Conservation (phyloP, 2,329 filamentous ascomycete genomes). For the Paradendryphiella salina region DNA sequence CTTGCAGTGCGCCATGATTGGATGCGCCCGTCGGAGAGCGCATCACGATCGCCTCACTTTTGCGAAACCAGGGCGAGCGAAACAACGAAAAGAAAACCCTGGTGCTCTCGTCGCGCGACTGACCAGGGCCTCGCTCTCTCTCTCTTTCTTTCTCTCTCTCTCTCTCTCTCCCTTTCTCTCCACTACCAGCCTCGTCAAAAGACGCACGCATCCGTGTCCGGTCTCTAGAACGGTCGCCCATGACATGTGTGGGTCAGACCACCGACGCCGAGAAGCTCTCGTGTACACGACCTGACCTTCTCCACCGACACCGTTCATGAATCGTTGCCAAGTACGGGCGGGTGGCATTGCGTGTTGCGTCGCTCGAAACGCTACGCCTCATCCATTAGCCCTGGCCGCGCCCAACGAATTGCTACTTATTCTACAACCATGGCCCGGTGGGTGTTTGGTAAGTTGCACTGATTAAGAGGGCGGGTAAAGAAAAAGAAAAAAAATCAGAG, state of each 20-base stretch:
- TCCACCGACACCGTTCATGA: background rate
- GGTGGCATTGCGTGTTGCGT: background rate
- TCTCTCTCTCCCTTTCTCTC: too few species aligned
- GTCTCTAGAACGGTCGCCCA: too few species aligned
- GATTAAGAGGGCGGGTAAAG: background rate
- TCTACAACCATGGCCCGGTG: background rate
- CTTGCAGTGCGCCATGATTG: conserved; percentile 28
- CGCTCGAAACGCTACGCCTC: background rate
- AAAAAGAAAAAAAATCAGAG: conserved; percentile 17
- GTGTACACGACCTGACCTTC: background rate
- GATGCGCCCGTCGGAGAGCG: conserved; percentile 26
- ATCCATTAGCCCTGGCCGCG: background rate
- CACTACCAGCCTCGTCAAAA: too few species aligned
- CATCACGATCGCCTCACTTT: conserved; percentile 41
- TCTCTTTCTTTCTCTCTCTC: too few species aligned
- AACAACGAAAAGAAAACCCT: conserved; percentile 12
- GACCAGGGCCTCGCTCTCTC: too few species aligned
- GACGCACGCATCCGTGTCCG: too few species aligned
- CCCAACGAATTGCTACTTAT: background rate
- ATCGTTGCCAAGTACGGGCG: background rate
- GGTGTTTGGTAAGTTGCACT: background rate
- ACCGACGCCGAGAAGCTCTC: too few species aligned
- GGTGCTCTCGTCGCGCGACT: background rate
- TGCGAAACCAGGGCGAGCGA: conserved; percentile 35
- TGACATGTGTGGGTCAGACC: too few species aligned